Percentiles rank a stretch among this genome's conserved stretches.
Evolutionary conservation across 2,329 filamentous ascomycete species (phyloP).

Genomic region (Sphaceloma murrayae): DNA sequence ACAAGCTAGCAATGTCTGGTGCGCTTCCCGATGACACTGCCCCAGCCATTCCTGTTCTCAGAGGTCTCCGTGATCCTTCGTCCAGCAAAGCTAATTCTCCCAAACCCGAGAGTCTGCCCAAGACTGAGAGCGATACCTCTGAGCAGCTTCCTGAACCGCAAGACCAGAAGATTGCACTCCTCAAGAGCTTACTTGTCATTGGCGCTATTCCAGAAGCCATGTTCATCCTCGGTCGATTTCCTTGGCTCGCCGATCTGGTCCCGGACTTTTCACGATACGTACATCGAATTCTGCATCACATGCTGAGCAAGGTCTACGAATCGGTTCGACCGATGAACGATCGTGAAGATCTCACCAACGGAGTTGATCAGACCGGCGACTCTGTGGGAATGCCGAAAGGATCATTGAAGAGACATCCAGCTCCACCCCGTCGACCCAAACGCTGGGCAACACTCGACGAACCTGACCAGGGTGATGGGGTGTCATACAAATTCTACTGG

Average conservation of each 20-base stretch:
- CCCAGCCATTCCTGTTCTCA: conserved; percentile 38
- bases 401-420: conserved; percentile 50
- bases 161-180: conserved; percentile 78
- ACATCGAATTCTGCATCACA: conserved; percentile 76
- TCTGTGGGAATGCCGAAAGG: conserved; percentile 62
- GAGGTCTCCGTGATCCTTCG: conserved; percentile 39
- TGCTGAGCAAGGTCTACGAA: conserved; percentile 64
- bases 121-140: conserved; percentile 37
- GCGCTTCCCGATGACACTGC: conserved; percentile 74
- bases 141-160: conserved; percentile 58
- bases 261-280: conserved; percentile 72
- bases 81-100: conserved; percentile 32
- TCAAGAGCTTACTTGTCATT: conserved; percentile 79
- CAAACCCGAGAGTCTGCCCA: conserved; percentile 33
- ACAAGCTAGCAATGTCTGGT: conserved; percentile 79
- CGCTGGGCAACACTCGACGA: conserved; percentile 80
- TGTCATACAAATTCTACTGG: conserved; percentile 86
- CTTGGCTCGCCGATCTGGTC: conserved; percentile 81
- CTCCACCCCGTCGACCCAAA: conserved; percentile 56
- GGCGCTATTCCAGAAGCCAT: conserved; percentile 88
- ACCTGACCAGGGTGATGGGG: conserved; percentile 61
- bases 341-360: conserved; percentile 35
- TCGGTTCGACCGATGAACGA: conserved; percentile 40
- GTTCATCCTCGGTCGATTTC: conserved; percentile 83
- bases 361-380: conserved; percentile 47